These are phyloP conservation scores for Cladosporium austrohemisphaericum DNA, from an alignment of 2,329 filamentous ascomycete species.

Conservation along the genomic window DNA sequence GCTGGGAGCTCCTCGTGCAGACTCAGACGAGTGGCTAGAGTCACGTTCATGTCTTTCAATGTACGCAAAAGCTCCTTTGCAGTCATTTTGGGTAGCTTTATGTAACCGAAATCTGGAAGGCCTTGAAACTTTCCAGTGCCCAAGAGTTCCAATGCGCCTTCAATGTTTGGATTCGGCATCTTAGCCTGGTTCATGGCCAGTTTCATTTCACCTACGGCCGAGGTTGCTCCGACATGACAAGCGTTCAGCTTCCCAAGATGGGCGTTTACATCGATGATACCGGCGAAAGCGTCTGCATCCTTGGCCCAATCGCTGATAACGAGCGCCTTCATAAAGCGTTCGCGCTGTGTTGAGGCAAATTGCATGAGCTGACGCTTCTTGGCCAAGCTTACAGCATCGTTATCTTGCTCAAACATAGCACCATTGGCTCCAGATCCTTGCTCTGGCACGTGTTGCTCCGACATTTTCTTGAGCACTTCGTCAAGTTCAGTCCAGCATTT, in stretches of 20 bases:
- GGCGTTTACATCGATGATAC: constrained; percentile 79
- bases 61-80: constrained; percentile 69
- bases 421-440: constrained; percentile 42
- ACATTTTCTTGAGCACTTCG: constrained; percentile 66
- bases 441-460: constrained; percentile 56
- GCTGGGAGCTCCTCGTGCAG: constrained; percentile 77
- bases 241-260: constrained; percentile 57
- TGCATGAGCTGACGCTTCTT: constrained; percentile 75
- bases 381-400: constrained; percentile 60
- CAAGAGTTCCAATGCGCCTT: constrained; percentile 80
- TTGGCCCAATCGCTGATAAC: constrained; percentile 89
- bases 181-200: constrained; percentile 67
- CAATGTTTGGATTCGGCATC: constrained; percentile 84
- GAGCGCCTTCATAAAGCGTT: constrained; percentile 87
- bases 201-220: constrained; percentile 56
- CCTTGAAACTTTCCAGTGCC: constrained; percentile 72
- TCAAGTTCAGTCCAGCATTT: constrained; percentile 75
- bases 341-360: constrained; percentile 74
- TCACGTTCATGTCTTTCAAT: constrained; percentile 76
- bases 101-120: constrained; percentile 78
- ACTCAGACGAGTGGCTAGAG: constrained; percentile 77
- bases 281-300: constrained; percentile 73
- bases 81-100: constrained; percentile 66
- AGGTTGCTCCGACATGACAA: constrained; percentile 22
- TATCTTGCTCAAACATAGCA: constrained; percentile 48